Conservation (phyloP, 306 rosid genomes). For the Argentina anserina region DNA sequence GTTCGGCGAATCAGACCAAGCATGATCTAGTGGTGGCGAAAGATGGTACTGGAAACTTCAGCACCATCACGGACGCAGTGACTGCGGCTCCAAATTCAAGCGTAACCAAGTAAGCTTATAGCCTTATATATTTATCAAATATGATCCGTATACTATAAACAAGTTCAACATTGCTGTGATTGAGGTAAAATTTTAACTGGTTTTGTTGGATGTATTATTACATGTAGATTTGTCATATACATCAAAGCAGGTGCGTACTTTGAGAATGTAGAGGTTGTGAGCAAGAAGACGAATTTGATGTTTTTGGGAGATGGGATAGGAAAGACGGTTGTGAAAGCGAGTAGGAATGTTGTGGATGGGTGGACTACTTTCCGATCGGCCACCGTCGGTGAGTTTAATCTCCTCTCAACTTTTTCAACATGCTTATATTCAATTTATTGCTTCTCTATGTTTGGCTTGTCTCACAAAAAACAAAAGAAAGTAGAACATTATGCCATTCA, state of each 20-base stretch:
- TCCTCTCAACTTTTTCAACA: neutral
- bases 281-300: slow-evolving; percentile 65
- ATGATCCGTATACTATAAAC: neutral
- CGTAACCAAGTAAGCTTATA: slow-evolving; percentile 48
- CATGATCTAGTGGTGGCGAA: slow-evolving; percentile 67
- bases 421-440: neutral
- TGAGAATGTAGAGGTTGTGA: slow-evolving; percentile 81
- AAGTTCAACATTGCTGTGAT: neutral
- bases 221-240: slow-evolving; percentile 63
- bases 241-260: slow-evolving; percentile 76
- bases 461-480: neutral
- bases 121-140: neutral
- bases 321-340: slow-evolving; percentile 68
- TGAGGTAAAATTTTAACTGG: neutral
- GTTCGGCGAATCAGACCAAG: slow-evolving; percentile 34
- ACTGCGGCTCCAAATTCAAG: slow-evolving; percentile 80
- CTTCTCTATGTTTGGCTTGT: neutral
- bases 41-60: slow-evolving; percentile 79
- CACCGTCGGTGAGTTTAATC: slow-evolving; percentile 63
- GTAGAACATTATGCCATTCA: neutral
- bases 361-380: slow-evolving; percentile 93
- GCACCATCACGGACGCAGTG: slow-evolving; percentile 58
- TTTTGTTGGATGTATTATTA: neutral
- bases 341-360: slow-evolving; percentile 69
- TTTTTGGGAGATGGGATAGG: slow-evolving; percentile 83